These are phyloP conservation scores for Pleurotus tuoliensis DNA, from an alignment of 768 basidiomycete genomes.

Conservation along the genomic window DNA sequence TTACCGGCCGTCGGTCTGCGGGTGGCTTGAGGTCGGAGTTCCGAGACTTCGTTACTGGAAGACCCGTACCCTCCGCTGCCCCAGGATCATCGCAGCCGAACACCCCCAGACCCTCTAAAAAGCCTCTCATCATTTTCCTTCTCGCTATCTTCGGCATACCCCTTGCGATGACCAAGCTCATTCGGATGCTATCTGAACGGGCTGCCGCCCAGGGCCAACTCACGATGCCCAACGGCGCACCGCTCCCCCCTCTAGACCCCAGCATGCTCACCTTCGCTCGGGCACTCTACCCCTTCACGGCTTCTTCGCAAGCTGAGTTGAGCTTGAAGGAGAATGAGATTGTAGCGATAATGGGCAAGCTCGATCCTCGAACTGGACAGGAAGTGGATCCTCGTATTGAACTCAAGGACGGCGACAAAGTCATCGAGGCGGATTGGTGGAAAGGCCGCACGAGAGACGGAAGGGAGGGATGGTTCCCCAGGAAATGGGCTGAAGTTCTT, in stretches of 20 bases:
- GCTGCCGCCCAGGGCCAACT: slow-evolving; percentile 36
- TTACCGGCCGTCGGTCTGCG: slow-evolving; percentile 36
- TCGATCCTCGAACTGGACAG: slow-evolving; percentile 63
- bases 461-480: slow-evolving; percentile 92
- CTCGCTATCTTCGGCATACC: slow-evolving; percentile 92
- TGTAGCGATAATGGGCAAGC: slow-evolving; percentile 83
- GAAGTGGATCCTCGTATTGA: slow-evolving; percentile 65
- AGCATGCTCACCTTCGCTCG: slow-evolving; percentile 79
- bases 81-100: slow-evolving; percentile 21
- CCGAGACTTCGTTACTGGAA: slow-evolving; percentile 68
- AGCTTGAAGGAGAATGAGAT: slow-evolving; percentile 85
- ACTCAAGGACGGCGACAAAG: slow-evolving; percentile 34
- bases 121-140: slow-evolving; percentile 91
- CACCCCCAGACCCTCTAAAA: slow-evolving; percentile 69
- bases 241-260: slow-evolving; percentile 71
- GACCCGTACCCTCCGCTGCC: slow-evolving; percentile 47
- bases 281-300: slow-evolving; percentile 71
- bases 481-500: slow-evolving; percentile 78
- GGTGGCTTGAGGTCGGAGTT: slow-evolving; percentile 60
- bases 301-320: slow-evolving; percentile 71
- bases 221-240: slow-evolving; percentile 25
- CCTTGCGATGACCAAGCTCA: slow-evolving; percentile 88
- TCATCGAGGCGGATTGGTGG: slow-evolving; percentile 76
- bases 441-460: slow-evolving; percentile 90
- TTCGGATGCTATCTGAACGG: slow-evolving; percentile 70